A percentile compares a stretch with the other conserved stretches of the same genome.
Evolutionary conservation across 306 rosid species (phyloP).

Genomic region (Echinosophora koreensis): DNA sequence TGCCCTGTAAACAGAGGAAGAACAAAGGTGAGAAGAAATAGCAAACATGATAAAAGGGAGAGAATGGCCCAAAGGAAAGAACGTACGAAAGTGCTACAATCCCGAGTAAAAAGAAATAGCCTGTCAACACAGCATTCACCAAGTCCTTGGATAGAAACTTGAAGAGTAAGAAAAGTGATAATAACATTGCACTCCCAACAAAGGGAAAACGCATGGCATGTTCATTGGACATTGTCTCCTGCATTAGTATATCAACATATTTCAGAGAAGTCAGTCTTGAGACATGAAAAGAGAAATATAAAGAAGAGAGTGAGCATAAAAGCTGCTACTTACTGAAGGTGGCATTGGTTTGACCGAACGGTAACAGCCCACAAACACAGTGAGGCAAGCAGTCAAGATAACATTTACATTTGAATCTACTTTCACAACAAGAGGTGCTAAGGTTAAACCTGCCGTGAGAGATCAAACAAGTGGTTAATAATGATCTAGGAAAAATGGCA

Average conservation of each 20-base stretch:
- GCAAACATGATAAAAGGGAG: not conserved
- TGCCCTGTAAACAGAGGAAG: slow-evolving; percentile 64
- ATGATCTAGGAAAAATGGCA: not conserved
- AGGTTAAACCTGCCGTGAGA: slow-evolving; percentile 69
- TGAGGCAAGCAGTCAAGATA: slow-evolving; percentile 74
- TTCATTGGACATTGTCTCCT: slow-evolving; percentile 92
- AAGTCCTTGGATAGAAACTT: slow-evolving; percentile 87
- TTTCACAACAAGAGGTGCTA: slow-evolving; percentile 79
- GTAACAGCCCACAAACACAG: slow-evolving; percentile 81
- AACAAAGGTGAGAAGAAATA: slow-evolving; percentile 15
- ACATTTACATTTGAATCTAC: slow-evolving; percentile 82
- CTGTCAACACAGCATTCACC: slow-evolving; percentile 82
- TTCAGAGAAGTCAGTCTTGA: not conserved
- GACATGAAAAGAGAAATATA: not conserved
- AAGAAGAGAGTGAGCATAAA: not conserved
- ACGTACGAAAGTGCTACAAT: slow-evolving; percentile 82
- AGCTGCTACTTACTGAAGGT: slow-evolving; percentile 64
- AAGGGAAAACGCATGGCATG: slow-evolving; percentile 90
- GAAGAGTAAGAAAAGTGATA: slow-evolving; percentile 80
- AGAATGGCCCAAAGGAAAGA: not conserved
- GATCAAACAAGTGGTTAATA: not conserved
- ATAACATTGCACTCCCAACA: slow-evolving; percentile 90
- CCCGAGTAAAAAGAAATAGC: slow-evolving; percentile 86
- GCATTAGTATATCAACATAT: slow-evolving; percentile 43
- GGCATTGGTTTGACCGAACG: slow-evolving; percentile 90